These are phyloP conservation scores for Alliaria petiolata DNA, from an alignment of 345 rosid genomes.

Conservation along the genomic window DNA sequence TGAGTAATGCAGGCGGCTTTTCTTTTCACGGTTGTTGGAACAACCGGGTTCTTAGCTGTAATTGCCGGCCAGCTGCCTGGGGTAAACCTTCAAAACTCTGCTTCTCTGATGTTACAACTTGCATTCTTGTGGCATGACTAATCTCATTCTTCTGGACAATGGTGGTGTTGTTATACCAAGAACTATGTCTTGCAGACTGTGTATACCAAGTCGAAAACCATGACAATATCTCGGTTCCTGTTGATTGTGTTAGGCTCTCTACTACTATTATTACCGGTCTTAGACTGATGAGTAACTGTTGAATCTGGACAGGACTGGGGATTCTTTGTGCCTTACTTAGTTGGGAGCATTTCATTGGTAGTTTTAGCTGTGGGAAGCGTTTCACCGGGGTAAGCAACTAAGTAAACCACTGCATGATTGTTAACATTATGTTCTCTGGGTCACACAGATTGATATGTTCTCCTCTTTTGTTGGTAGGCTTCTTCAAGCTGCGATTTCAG, in stretches of 20 bases:
- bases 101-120: not conserved
- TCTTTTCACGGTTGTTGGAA: slow-evolving; percentile 86
- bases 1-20: slow-evolving; percentile 86
- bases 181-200: no score
- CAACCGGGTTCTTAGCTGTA: slow-evolving; percentile 72
- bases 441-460: not conserved
- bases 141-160: not conserved
- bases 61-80: slow-evolving; percentile 95
- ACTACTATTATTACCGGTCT: not conserved
- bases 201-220: not conserved
- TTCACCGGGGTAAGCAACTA: slow-evolving; percentile 70
- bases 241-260: not conserved
- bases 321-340: slow-evolving; percentile 85
- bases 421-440: not conserved
- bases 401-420: not conserved
- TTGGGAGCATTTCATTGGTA: slow-evolving; percentile 84
- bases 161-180: not conserved
- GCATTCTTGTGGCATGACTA: not conserved
- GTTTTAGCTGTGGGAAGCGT: slow-evolving; percentile 85
- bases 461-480: slow-evolving; percentile 42
- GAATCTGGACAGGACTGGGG: slow-evolving; percentile 81
- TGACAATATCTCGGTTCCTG: not conserved
- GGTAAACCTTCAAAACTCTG: slow-evolving; percentile 39
- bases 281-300: not conserved
- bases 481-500: slow-evolving; percentile 79